phyloP scores from a whole-genome alignment of 192 early-diverging fungal species.

The Linnemannia schmuckeri region DNA sequence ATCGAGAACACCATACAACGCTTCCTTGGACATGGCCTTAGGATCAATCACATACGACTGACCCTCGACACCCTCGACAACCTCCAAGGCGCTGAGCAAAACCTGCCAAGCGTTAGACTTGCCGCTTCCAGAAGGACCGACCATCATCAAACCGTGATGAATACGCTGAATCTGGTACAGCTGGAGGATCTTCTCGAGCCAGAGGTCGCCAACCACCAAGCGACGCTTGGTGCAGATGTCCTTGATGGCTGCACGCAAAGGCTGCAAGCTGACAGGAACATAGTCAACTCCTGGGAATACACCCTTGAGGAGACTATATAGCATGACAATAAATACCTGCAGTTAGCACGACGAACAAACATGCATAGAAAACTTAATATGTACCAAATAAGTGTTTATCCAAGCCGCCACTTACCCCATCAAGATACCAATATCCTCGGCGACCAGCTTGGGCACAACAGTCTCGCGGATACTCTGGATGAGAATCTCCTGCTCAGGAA shows the following conservation, averaged over 20 bases:
- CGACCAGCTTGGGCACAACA: slow-evolving; percentile 97
- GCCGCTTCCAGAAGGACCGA: slow-evolving; percentile 97
- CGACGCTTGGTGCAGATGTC: slow-evolving; percentile 82
- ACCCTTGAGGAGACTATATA: slow-evolving; percentile 82
- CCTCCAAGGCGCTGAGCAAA: slow-evolving; percentile 89
- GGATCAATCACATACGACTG: slow-evolving; percentile 96
- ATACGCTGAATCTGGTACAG: slow-evolving; percentile 98
- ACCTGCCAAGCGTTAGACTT: slow-evolving; percentile 97
- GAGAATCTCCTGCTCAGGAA: slow-evolving; percentile 91
- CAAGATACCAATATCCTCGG: slow-evolving; percentile 92
- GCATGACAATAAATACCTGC: slow-evolving; percentile 11
- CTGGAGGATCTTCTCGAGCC: slow-evolving; percentile 98
- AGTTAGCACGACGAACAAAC: neutral
- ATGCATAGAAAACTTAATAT: too few relatives aligned
- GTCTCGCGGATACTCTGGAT: slow-evolving; percentile 99
- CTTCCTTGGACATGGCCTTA: slow-evolving; percentile 98
- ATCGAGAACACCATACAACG: slow-evolving; percentile 96
- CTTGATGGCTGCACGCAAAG: slow-evolving; percentile 80
- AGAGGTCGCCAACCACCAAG: slow-evolving; percentile 81
- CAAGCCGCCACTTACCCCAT: slow-evolving; percentile 62
- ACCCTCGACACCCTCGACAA: slow-evolving; percentile 91
- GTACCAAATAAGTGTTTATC: neutral
- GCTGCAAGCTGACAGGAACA: slow-evolving; percentile 80
- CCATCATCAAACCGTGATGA: slow-evolving; percentile 99
- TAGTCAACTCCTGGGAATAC: slow-evolving; percentile 96